These are phyloP conservation scores for Cladosporium sp. DNA, from an alignment of 2,329 filamentous ascomycete genomes.

Conservation along the genomic window DNA sequence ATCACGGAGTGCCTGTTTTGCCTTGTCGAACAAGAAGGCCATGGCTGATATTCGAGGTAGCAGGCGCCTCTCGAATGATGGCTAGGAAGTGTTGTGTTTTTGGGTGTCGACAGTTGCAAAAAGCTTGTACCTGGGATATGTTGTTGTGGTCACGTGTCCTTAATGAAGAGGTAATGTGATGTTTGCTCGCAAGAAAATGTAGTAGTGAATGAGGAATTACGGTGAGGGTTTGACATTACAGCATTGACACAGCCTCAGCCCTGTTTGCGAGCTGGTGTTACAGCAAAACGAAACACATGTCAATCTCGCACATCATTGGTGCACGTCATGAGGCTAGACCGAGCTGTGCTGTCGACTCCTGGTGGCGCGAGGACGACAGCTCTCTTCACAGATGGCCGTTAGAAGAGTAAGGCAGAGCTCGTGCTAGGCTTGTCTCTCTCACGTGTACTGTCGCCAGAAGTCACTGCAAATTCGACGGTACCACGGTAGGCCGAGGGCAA, in stretches of 20 bases:
- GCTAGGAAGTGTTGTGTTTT: no score
- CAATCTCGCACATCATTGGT: neutral
- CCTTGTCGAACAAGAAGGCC: conserved; percentile 48
- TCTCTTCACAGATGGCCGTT: no score
- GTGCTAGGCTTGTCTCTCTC: no score
- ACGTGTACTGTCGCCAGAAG: no score
- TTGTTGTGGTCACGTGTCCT: no score
- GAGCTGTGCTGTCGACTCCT: neutral
- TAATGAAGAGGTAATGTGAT: neutral
- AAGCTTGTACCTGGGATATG: no score
- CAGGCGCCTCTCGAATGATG: neutral
- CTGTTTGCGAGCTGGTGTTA: neutral
- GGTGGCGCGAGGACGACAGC: no score
- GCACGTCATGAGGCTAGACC: conserved; percentile 6
- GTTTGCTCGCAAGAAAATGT: neutral
- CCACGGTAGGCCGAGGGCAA: no score
- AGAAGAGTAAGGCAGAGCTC: no score
- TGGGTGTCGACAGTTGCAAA: no score
- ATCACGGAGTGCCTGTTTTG: conserved; percentile 50
- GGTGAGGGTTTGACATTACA: neutral
- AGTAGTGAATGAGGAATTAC: neutral
- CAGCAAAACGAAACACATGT: neutral
- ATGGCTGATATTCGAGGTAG: conserved; percentile 12
- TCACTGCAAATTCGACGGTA: no score
- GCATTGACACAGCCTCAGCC: conserved; percentile 4